Base-by-base conservation (phyloP, 179 eudicot species). In the Patellifolia procumbens region DNA sequence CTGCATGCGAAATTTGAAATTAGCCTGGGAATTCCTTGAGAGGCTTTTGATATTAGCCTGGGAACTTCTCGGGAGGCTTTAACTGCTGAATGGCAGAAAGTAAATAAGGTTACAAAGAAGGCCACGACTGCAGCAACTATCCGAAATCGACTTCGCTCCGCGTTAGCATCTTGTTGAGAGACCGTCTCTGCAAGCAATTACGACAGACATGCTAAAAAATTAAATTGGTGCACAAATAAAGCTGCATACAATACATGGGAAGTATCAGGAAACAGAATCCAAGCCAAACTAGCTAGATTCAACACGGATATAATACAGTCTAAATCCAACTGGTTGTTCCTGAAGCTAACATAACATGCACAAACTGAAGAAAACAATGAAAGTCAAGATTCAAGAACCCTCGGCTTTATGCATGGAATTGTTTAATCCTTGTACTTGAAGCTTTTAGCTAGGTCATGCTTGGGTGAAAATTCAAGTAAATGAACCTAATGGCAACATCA, bases 61-160 rank as follows among this genome's bases (percentile, higher is more conserved):
- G 88, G 82, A 77, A 85, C 48, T 70, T 83, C 86, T 77, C 74
- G 86, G 22, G 83, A 84, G 39, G 86, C 78, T 75, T 60, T 83
- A 32, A 55, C 31, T 61, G 80, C 70, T 42, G 86, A 82, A 37
- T 68, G 88, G 70, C 81, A 87, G 62, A 82, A 55, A 28, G 89
- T 19, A 74, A 81, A 82, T 32, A 91, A 55, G 15, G 91, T 76
- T 88, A 84, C 77, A 75, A 88, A 87, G 83, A 87, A 82, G 79
- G 92, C 76, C 91, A 95, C 60, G 65, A 93, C 74, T 81, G 81
- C 67, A 70, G 88, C 85, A 76, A 84, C 68, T 48, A 83, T 22
- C 35, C 82, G 84, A 64, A 79, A 86, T 43, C 48, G 79, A 22
- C 80, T 74, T 71, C 86, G 86, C 80, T 82, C 79, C 28, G 76